Evolutionary conservation across 2,329 filamentous ascomycete species (phyloP), one percentile per base, ranked within the genome.

Genomic region (Penicillium sp.): DNA sequence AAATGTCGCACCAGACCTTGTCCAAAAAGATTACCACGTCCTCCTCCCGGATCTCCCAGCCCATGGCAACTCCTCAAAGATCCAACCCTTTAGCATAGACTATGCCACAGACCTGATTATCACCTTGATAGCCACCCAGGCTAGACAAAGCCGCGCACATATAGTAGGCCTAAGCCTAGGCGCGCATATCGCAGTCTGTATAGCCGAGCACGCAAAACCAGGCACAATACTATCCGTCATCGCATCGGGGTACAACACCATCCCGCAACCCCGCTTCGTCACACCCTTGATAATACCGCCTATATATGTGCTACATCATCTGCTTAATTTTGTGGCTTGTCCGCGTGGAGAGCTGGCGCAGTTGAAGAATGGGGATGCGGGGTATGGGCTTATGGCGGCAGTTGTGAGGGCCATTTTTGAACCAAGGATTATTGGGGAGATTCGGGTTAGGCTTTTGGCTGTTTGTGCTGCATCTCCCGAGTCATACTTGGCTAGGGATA

Each of bases 81-180:
- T 43, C n/a, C 22, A 42, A 9, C 61, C 56, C 1, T 63, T 61
- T 37, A 57, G 46, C 14, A 42, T 63, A 19, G 48, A 59, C 6
- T 49, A 45, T 16, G 45, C 61, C 4, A 21, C 56, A 1, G 7
- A 22, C 9, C 43, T 35, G 16, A 42, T 59, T 1, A 16, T 56
- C n/a, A 9, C 45, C 4, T 42, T 63, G 6, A 63, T 61, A 29
- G 33, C 27, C 0, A 44, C 35, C 3, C 52, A 59, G 22, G 59
- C 59, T 0, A 48, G 55, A n/a, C 55, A 58, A 7, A 26, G 54
- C 21, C 35, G 26, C 26, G 61, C 45, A 2, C 61, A 63, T 26
- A 42, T 63, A 4, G 47, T 63, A 27, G 61, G 61, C 29, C 43
- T 57, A n/a, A 63, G 61, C 54, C 54, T 63, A 10, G 61, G 61